Conservation (phyloP, 495 filamentous ascomycete genomes). For the Mytilinidion resinicola region DNA sequence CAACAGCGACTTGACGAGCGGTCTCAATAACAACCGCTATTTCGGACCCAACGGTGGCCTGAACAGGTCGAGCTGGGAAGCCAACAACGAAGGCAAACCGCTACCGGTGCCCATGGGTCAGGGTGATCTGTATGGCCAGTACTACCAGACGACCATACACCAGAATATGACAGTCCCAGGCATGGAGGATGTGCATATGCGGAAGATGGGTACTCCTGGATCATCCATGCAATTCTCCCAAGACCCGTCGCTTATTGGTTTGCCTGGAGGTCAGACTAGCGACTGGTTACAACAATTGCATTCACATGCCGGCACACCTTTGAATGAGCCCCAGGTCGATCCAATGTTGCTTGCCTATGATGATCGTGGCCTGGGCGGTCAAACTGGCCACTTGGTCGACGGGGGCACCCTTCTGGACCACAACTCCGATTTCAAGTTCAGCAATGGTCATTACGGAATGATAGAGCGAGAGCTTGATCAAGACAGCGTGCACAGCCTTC, state of each 20-base stretch:
- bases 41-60: conserved; percentile 22
- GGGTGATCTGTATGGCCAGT: conserved; percentile 48
- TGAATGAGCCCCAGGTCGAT: conserved; percentile 37
- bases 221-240: conserved; percentile 24
- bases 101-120: conserved; percentile 50
- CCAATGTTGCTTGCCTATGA: conserved; percentile 25
- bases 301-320: conserved; percentile 20
- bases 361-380: not conserved
- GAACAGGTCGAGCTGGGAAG: conserved; percentile 54
- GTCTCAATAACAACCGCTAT: conserved; percentile 3
- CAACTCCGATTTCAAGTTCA: conserved; percentile 22
- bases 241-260: conserved; percentile 30
- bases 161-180: conserved; percentile 16
- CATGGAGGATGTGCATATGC: conserved; percentile 24
- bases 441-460: conserved; percentile 19
- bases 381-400: conserved; percentile 3
- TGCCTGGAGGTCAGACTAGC: conserved; percentile 50
- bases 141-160: conserved; percentile 45
- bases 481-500: conserved; percentile 22
- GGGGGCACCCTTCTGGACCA: conserved; percentile 1
- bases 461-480: conserved; percentile 23
- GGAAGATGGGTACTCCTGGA: conserved; percentile 19
- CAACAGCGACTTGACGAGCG: conserved; percentile 5
- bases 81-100: conserved; percentile 55
- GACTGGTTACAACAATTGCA: conserved; percentile 44